Percentiles rank a stretch among this genome's conserved stretches.
Evolutionary conservation across 768 basidiomycete genomes (phyloP).

Genomic region (Pleurotus sapidus): DNA sequence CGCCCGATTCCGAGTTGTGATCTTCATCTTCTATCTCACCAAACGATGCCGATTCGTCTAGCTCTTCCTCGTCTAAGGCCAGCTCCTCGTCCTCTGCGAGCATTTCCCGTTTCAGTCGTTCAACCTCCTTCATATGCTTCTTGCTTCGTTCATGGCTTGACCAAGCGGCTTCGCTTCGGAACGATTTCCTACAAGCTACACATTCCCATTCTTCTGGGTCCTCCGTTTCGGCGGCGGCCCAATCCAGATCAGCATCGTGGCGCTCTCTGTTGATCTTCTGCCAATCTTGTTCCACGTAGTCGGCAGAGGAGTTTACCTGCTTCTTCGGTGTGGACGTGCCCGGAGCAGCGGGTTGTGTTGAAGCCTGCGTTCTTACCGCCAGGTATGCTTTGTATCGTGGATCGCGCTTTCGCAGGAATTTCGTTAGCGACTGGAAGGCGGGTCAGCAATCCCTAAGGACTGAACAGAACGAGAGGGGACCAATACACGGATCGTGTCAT

Average conservation of each 20-base stretch:
- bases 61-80: slow-evolving; percentile 39
- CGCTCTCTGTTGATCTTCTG: slow-evolving; percentile 54
- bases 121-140: slow-evolving; percentile 89
- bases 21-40: neutral
- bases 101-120: slow-evolving; percentile 77
- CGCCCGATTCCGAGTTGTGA: too few relatives aligned
- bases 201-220: slow-evolving; percentile 89
- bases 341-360: slow-evolving; percentile 26
- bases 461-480: neutral
- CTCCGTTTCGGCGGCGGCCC: slow-evolving; percentile 69
- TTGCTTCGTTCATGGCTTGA: slow-evolving; percentile 93
- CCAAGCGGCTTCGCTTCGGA: slow-evolving; percentile 93
- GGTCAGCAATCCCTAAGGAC: neutral
- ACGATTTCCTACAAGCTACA: slow-evolving; percentile 88
- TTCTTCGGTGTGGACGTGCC: slow-evolving; percentile 27
- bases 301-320: slow-evolving; percentile 27
- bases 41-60: slow-evolving; percentile 17
- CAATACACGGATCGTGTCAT: slow-evolving; percentile 81
- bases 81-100: slow-evolving; percentile 66
- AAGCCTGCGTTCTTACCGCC: slow-evolving; percentile 39
- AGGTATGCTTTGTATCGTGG: slow-evolving; percentile 77
- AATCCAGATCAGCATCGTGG: slow-evolving; percentile 60
- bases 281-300: slow-evolving; percentile 88
- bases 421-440: slow-evolving; percentile 57
- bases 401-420: slow-evolving; percentile 83